Evolutionary conservation across 2,329 filamentous ascomycete species (phyloP).

Genomic region (Trichophyton rubrum): DNA sequence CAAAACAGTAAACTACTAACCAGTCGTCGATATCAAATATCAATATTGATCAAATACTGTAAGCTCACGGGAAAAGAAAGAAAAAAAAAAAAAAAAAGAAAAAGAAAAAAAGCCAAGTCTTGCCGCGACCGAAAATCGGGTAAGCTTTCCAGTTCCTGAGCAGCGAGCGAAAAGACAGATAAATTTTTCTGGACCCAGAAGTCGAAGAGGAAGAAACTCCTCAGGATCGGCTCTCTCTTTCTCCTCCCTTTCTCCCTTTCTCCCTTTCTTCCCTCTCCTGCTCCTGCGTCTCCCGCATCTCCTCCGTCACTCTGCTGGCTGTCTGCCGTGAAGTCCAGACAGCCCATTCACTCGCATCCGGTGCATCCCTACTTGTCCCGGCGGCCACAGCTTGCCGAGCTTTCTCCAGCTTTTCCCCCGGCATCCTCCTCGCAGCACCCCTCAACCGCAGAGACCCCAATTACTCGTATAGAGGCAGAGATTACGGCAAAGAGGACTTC

Average conservation of each 20-base stretch:
- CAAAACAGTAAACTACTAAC: background rate
- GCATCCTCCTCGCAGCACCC: too few species aligned
- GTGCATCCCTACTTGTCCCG: background rate
- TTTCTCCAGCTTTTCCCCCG: background rate
- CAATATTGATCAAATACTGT: too few species aligned
- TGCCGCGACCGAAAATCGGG: constrained; percentile 1
- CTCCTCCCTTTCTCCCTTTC: background rate
- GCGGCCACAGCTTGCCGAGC: background rate
- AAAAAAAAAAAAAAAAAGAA: background rate
- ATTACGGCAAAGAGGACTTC: too few species aligned
- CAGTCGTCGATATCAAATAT: background rate
- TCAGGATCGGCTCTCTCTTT: background rate
- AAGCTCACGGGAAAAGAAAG: background rate
- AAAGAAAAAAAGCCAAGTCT: background rate
- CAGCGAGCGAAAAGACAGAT: background rate
- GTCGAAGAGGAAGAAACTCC: background rate
- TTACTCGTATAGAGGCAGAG: background rate
- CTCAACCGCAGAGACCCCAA: background rate
- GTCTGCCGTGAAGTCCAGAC: background rate
- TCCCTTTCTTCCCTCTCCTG: too few species aligned
- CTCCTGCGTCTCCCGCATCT: background rate
- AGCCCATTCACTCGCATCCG: background rate
- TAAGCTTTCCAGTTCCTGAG: constrained; percentile 1
- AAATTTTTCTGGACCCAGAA: background rate
- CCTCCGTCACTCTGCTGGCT: background rate